phyloP scores from a whole-genome alignment of 2,329 filamentous ascomycete genomes.

The Gliomastix tumulicola region DNA sequence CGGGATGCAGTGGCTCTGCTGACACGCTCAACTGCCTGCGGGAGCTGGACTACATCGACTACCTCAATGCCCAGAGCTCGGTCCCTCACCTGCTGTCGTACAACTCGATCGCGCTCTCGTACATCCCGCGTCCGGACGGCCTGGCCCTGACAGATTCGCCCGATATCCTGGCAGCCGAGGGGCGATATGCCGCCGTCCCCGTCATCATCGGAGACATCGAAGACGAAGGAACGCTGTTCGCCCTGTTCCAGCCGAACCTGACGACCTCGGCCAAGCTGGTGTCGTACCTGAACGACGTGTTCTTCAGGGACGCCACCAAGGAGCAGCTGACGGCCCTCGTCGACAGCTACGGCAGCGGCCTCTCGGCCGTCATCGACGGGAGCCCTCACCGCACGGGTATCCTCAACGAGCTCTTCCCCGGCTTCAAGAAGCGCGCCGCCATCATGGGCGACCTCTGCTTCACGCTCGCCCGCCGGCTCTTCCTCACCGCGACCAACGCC shows the following conservation, averaged over 20 bases:
- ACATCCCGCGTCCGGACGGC: conserved; percentile 55
- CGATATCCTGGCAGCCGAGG: conserved; percentile 36
- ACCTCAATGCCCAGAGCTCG: conserved; percentile 50
- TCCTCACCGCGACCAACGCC: conserved; percentile 33
- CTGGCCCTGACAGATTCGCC: conserved; percentile 43
- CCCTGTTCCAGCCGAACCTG: conserved; percentile 50
- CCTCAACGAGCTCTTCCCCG: conserved; percentile 54
- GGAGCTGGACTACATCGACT: conserved; percentile 35
- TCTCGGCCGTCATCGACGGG: conserved; percentile 42
- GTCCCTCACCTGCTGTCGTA: conserved; percentile 52
- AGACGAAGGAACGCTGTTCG: conserved; percentile 60
- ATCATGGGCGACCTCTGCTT: conserved; percentile 59
- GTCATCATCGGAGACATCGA: conserved; percentile 59
- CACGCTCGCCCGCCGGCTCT: conserved; percentile 24
- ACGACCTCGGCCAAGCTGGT: conserved; percentile 44
- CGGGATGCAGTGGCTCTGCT: conserved; percentile 42
- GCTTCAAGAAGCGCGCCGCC: conserved; percentile 58
- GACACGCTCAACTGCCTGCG: conserved; percentile 51
- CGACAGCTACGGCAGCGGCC: conserved; percentile 42
- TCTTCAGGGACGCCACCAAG: conserved; percentile 34
- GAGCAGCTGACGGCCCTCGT: conserved; percentile 40
- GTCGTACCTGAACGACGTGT: conserved; percentile 42
- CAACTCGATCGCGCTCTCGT: conserved; percentile 50
- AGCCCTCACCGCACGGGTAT: conserved; percentile 52
- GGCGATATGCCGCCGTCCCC: conserved; percentile 49